Evolutionary conservation across 495 filamentous ascomycete species (phyloP).

Genomic region (Neurospora cerealis): DNA sequence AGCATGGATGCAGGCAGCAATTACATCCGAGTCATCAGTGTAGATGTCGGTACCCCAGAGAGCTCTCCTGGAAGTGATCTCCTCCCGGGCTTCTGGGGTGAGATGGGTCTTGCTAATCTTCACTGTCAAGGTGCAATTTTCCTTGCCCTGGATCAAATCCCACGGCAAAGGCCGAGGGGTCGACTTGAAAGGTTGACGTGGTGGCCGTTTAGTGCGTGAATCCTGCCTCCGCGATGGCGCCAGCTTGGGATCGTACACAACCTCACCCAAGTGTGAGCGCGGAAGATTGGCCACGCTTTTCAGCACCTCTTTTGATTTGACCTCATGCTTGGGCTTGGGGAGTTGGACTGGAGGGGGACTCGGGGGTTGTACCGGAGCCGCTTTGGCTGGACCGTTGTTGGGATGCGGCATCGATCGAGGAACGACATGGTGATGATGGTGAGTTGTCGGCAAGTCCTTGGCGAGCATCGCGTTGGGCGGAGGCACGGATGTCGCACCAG

Average conservation of each 20-base stretch:
- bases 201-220: conserved; percentile 36
- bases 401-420: conserved; percentile 13
- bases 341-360: conserved; percentile 24
- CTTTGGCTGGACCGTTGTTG: conserved; percentile 17
- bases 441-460: conserved; percentile 35
- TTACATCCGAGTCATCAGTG: conserved; percentile 88
- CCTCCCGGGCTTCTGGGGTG: conserved; percentile 53
- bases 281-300: conserved; percentile 58
- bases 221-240: conserved; percentile 43
- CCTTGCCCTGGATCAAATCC: conserved; percentile 61
- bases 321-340: conserved; percentile 48
- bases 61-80: conserved; percentile 66
- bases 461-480: conserved; percentile 39
- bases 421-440: conserved; percentile 25
- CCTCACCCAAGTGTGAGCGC: conserved; percentile 67
- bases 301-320: conserved; percentile 57
- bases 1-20: conserved; percentile 87
- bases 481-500: conserved; percentile 42
- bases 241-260: conserved; percentile 42
- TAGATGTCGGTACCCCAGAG: conserved; percentile 93
- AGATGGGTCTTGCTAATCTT: conserved; percentile 77
- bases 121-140: conserved; percentile 84
- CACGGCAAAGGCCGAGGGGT: conserved; percentile 64
- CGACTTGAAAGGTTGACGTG: conserved; percentile 57
- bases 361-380: conserved; percentile 29